A percentile compares a stretch with the other conserved stretches of the same genome.
Evolutionary conservation across 2,329 filamentous ascomycete genomes (phyloP).

Genomic region (Cladosporium sp.): DNA sequence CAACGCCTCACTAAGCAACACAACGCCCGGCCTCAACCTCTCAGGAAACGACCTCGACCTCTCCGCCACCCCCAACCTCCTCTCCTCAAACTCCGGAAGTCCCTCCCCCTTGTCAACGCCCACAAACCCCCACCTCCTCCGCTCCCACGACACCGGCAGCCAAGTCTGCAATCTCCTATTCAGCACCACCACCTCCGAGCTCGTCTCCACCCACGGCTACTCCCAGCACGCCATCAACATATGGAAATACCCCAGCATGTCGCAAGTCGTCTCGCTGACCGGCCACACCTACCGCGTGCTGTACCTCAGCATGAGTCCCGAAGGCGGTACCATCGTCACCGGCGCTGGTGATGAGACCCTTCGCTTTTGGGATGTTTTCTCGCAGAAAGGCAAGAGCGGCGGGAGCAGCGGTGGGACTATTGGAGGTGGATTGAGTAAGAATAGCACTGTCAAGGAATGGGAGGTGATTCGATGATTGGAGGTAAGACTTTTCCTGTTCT

Average conservation of each 20-base stretch:
- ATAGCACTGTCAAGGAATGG: constrained; percentile 10
- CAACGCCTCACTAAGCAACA: constrained; percentile 27
- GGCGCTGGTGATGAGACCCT: constrained; percentile 95
- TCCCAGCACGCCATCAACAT: constrained; percentile 98
- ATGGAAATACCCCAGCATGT: constrained; percentile 99
- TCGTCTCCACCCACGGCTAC: constrained; percentile 95
- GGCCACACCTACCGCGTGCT: constrained; percentile 95
- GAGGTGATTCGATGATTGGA: constrained; percentile 10
- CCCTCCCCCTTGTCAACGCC: constrained; percentile 30
- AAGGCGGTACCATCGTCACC: constrained; percentile 88
- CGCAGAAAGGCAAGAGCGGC: constrained; percentile 66
- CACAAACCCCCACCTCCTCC: constrained; percentile 48
- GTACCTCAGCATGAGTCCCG: constrained; percentile 95
- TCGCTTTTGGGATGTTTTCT: constrained; percentile 95
- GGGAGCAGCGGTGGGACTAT: constrained; percentile 59
- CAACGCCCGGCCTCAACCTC: constrained; percentile 23
- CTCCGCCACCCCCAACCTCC: constrained; percentile 20
- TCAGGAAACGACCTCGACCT: constrained; percentile 22
- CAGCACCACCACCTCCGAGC: constrained; percentile 96
- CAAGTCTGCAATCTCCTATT: constrained; percentile 98
- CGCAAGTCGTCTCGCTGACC: constrained; percentile 88
- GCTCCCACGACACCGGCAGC: constrained; percentile 91
- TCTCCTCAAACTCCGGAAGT: constrained; percentile 27
- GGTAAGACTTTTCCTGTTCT: too few relatives aligned
- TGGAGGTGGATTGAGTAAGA: constrained; percentile 61